Percentiles rank a stretch among this genome's conserved stretches.
Evolutionary conservation across 2,329 filamentous ascomycete genomes (phyloP).

Genomic region (Xylaria multiplex): DNA sequence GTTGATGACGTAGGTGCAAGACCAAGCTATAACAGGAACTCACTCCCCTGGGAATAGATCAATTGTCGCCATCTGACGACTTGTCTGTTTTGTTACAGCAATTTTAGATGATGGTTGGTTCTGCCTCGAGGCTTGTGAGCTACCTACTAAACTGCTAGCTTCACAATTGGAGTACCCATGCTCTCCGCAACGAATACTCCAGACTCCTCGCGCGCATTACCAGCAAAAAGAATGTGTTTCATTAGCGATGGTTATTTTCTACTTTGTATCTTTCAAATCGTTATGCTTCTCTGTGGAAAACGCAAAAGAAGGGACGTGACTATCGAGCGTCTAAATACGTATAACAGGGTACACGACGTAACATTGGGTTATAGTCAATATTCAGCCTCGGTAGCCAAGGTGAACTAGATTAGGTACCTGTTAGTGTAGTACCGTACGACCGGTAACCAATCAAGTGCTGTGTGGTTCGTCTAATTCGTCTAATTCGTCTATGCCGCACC

Average conservation of each 20-base stretch:
- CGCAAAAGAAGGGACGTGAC: neutral
- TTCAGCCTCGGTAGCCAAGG: neutral
- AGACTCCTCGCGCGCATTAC: neutral
- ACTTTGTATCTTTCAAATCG: neutral
- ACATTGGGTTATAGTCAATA: neutral
- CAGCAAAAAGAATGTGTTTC: neutral
- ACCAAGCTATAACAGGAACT: neutral
- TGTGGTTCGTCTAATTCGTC: neutral
- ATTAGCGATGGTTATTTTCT: neutral
- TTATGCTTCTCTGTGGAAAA: neutral
- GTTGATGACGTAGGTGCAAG: neutral
- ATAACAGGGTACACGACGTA: neutral
- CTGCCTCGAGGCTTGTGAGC: no score
- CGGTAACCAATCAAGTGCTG: constrained; percentile 8
- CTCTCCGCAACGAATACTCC: neutral
- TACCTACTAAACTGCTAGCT: no score
- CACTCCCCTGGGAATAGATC: neutral
- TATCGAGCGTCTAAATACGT: neutral
- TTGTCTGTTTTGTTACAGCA: neutral
- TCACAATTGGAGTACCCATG: neutral
- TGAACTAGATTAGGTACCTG: neutral
- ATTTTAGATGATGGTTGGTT: neutral
- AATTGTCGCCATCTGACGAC: neutral
- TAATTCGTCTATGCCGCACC: neutral
- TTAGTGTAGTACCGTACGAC: neutral